Percentiles rank a stretch among this genome's conserved stretches.
These are phyloP conservation scores for Peronospora farinosa DNA, from an alignment of 352 stramenopile species.

Conservation along the genomic window DNA sequence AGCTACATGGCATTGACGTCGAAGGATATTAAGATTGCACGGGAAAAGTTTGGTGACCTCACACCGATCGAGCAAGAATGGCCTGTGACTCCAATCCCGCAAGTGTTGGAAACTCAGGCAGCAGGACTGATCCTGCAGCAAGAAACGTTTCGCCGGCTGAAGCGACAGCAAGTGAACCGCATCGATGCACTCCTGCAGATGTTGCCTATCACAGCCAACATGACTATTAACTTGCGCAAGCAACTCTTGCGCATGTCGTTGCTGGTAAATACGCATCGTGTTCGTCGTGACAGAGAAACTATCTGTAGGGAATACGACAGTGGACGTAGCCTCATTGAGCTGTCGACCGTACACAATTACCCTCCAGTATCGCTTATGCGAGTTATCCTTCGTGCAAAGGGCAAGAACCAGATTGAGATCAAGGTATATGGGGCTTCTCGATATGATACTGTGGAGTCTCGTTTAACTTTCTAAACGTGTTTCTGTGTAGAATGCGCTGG, in stretches of 20 bases:
- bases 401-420: slow-evolving; percentile 52
- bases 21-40: slow-evolving; percentile 42
- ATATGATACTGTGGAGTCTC: not conserved
- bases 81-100: slow-evolving; percentile 68
- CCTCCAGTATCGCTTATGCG: slow-evolving; percentile 79
- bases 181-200: slow-evolving; percentile 78
- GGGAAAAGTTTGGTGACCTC: slow-evolving; percentile 57
- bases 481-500: slow-evolving; percentile 41
- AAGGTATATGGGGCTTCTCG: slow-evolving; percentile 29
- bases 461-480: slow-evolving; percentile 10
- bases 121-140: slow-evolving; percentile 75
- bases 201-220: slow-evolving; percentile 83
- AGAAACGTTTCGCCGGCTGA: slow-evolving; percentile 82
- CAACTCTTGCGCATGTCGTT: slow-evolving; percentile 81
- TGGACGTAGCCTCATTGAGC: slow-evolving; percentile 69
- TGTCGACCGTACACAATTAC: slow-evolving; percentile 73
- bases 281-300: slow-evolving; percentile 46
- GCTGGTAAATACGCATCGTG: slow-evolving; percentile 80
- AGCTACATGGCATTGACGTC: slow-evolving; percentile 41
- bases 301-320: slow-evolving; percentile 70
- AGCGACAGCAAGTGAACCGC: slow-evolving; percentile 70
- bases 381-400: slow-evolving; percentile 64
- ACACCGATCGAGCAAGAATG: slow-evolving; percentile 53
- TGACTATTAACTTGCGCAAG: slow-evolving; percentile 83
- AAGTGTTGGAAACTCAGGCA: slow-evolving; percentile 77